phyloP scores from a whole-genome alignment of 208 protist genomes.

The Strigomonas oncopelti region DNA sequence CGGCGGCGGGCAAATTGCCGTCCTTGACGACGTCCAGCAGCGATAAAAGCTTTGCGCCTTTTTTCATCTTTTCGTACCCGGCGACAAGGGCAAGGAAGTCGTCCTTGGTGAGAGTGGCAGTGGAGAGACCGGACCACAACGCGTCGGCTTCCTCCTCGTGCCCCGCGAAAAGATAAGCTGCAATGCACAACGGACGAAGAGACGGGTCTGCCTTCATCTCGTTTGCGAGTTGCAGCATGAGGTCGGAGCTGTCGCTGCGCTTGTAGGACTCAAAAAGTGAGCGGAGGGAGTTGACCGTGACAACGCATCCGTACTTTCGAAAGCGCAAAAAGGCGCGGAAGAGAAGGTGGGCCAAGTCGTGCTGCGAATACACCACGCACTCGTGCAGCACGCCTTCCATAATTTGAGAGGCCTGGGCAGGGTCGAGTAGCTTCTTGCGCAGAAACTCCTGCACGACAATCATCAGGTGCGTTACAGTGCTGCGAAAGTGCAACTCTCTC shows the following conservation, averaged over 20 bases:
- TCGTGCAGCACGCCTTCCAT: conserved; percentile 87
- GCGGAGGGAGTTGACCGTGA: conserved; percentile 71
- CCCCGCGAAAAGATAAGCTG: conserved; percentile 80
- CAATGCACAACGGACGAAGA: conserved; percentile 76
- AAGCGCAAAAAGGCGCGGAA: conserved; percentile 87
- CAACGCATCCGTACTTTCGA: conserved; percentile 83
- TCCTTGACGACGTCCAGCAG: conserved; percentile 33
- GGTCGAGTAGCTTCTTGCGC: conserved; percentile 84
- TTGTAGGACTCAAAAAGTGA: conserved; percentile 87
- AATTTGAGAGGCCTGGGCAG: conserved; percentile 69
- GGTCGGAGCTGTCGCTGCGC: conserved; percentile 68
- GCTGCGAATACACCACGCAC: conserved; percentile 81
- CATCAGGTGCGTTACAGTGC: conserved; percentile 88
- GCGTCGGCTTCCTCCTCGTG: conserved; percentile 57
- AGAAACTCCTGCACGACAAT: conserved; percentile 87
- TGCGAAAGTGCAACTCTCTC: conserved; percentile 81
- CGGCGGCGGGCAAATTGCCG: conserved; percentile 20
- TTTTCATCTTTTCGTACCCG: conserved; percentile 76
- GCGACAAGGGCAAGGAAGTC: conserved; percentile 73
- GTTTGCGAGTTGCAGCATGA: conserved; percentile 83
- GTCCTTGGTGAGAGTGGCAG: conserved; percentile 44
- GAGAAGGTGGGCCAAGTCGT: conserved; percentile 87
- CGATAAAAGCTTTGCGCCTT: conserved; percentile 53
- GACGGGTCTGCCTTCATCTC: conserved; percentile 75
- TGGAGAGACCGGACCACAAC: conserved; percentile 44